These are phyloP conservation scores for Primulina tabacum DNA, from an alignment of 257 asterid genomes.

Conservation along the genomic window DNA sequence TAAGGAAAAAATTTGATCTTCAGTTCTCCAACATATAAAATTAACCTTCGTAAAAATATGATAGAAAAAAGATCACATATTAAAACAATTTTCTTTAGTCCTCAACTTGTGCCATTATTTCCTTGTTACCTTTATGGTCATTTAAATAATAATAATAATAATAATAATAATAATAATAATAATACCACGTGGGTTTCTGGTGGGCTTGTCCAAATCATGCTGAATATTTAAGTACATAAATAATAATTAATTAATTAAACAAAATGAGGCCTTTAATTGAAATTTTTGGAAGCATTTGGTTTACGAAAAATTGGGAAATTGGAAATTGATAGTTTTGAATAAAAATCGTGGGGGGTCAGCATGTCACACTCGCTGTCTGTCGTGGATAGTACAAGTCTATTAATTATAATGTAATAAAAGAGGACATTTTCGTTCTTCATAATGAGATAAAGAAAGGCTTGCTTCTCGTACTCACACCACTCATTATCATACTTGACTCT, in stretches of 20 bases:
- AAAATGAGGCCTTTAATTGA: neutral
- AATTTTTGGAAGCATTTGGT: neutral
- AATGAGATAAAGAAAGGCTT: neutral
- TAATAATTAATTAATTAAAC: too few relatives aligned
- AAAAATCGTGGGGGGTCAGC: constrained; percentile 19
- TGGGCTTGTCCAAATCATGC: neutral
- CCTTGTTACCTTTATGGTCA: too few relatives aligned
- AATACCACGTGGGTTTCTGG: neutral
- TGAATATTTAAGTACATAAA: too few relatives aligned
- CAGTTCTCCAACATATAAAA: too few relatives aligned
- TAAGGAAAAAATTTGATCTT: too few relatives aligned
- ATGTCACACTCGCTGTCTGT: constrained; percentile 19
- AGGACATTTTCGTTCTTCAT: constrained; percentile 22
- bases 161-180: too few relatives aligned
- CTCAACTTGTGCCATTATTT: too few relatives aligned
- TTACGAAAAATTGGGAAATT: neutral
- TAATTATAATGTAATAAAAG: constrained; percentile 6
- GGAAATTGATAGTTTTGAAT: neutral
- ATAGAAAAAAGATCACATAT: too few relatives aligned
- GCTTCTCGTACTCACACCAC: neutral
- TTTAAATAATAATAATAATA: too few relatives aligned
- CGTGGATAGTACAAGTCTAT: constrained; percentile 18
- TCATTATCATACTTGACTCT: neutral
- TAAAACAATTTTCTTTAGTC: too few relatives aligned
- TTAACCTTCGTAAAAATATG: too few relatives aligned